Evolutionary conservation across 1,284 basidiomycete genomes (phyloP).

Genomic region (Rhodotorula sp.): DNA sequence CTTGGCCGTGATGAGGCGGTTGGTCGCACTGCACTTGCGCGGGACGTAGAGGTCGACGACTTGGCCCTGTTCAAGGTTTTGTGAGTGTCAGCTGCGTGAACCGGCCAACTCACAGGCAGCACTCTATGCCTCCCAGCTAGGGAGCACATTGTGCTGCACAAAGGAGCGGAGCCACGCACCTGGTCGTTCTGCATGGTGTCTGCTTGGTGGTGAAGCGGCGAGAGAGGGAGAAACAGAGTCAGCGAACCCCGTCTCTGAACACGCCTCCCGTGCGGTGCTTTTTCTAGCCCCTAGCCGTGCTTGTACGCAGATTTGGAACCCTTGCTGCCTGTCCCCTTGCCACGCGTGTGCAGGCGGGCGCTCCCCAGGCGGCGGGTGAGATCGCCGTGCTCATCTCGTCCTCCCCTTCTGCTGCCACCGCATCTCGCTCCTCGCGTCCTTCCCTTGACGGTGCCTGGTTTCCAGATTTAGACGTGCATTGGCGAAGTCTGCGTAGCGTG

Average conservation of each 20-base stretch:
- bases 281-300: too few species aligned
- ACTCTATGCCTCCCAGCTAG: too few species aligned
- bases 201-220: not conserved
- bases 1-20: slow-evolving; percentile 96
- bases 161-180: slow-evolving; percentile 39
- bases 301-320: not conserved
- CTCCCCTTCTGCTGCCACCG: not conserved
- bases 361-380: not conserved
- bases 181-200: slow-evolving; percentile 56
- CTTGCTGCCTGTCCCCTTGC: not conserved
- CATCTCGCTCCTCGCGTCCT: not conserved
- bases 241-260: not conserved
- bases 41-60: slow-evolving; percentile 99
- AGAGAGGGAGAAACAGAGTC: not conserved
- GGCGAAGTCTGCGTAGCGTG: too few species aligned
- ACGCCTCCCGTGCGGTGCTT: not conserved
- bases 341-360: not conserved
- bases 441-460: too few species aligned
- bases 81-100: too few species aligned
- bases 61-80: slow-evolving; percentile 67
- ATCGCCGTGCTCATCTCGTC: not conserved
- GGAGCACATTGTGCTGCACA: too few species aligned
- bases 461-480: too few species aligned
- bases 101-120: too few species aligned
- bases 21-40: slow-evolving; percentile 86